Evolutionary conservation across 1,284 basidiomycete species (phyloP).

Genomic region (Fomitopsis pinicola): DNA sequence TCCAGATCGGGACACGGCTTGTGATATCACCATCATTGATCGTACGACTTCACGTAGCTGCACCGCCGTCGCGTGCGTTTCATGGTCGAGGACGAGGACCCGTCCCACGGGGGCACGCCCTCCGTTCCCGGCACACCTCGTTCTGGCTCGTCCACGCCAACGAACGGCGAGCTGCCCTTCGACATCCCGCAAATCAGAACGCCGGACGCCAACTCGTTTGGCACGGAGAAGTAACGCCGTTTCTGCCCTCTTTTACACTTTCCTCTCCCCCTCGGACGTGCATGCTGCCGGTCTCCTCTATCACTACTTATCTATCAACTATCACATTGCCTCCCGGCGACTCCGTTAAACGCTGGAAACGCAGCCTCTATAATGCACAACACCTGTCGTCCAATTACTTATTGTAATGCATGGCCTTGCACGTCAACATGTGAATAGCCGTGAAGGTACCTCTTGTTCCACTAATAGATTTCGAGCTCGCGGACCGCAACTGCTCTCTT

Average conservation of each 20-base stretch:
- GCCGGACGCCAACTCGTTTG: slow-evolving; percentile 28
- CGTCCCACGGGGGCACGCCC: slow-evolving; percentile 63
- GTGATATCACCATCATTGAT: background rate
- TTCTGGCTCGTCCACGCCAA: slow-evolving; percentile 27
- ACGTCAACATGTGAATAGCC: background rate
- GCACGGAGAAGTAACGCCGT: background rate
- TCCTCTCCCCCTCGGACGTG: background rate
- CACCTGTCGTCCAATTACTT: slow-evolving; percentile 1
- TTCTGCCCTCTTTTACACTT: background rate
- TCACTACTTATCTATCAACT: background rate
- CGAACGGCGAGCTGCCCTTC: slow-evolving; percentile 11
- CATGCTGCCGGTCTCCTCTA: background rate
- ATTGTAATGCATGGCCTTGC: slow-evolving; percentile 6
- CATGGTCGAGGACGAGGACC: slow-evolving; percentile 45
- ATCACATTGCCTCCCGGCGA: background rate
- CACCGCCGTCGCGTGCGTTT: slow-evolving; percentile 79
- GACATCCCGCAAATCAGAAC: slow-evolving; percentile 27
- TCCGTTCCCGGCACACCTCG: slow-evolving; percentile 47
- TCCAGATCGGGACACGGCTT: background rate
- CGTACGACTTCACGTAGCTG: slow-evolving; percentile 41
- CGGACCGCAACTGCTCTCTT: background rate
- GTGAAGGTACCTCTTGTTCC: background rate
- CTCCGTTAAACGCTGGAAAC: background rate
- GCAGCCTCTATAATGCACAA: background rate
- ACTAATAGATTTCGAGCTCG: background rate